Base-by-base conservation (phyloP, 2,329 filamentous ascomycete genomes). In the Arthrobotrys conoides region DNA sequence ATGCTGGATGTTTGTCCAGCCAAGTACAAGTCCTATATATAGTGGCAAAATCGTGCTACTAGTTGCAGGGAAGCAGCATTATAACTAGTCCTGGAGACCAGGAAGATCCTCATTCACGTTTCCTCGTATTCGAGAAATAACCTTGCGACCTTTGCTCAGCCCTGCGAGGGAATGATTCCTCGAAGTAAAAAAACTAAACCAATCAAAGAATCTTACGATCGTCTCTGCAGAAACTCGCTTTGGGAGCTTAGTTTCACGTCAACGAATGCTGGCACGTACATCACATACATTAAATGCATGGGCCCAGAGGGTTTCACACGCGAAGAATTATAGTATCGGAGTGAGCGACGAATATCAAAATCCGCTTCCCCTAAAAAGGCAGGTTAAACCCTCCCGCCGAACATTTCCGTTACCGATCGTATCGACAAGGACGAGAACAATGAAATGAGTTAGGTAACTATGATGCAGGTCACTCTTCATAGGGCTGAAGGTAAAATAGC, bases 401-500 rank as follows among this genome's bases (percentile, higher is more conserved):
- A 30, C n/a, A 41, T 46, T 30, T 30, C 53, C 41, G 16, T 24
- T 24, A 38, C 41, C 14, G 55, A 41, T 76, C 53, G 38, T 57
- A 41, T 68, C 53, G 71, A 71, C 24, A 38, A 18, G 38, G 8
- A 18, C 27, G 27, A 33, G 27, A 30, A 27, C 33, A 51, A 44
- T 27, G 33, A 18, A 44, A 71, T 9, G 3, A 33, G 1, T 41
- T 49, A 16, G n/a, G n/a, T n/a, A n/a, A n/a, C 16, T 8, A 46
- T 3, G 44, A 20, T 63, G 66, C 61, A 61, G 57, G 20, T n/a
- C n/a, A 44, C 36, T 67, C 68, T n/a, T 59, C 68, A 53, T 78
- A 78, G 68, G 75, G 75, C 75, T 78, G 75, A 72, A 78, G 75
- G 75, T 63, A 61, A 71, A 16, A 16, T 61, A 63, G 30, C 36